phyloP scores from a whole-genome alignment of 768 basidiomycete species.

The Chalciporus pseudorubinellus region DNA sequence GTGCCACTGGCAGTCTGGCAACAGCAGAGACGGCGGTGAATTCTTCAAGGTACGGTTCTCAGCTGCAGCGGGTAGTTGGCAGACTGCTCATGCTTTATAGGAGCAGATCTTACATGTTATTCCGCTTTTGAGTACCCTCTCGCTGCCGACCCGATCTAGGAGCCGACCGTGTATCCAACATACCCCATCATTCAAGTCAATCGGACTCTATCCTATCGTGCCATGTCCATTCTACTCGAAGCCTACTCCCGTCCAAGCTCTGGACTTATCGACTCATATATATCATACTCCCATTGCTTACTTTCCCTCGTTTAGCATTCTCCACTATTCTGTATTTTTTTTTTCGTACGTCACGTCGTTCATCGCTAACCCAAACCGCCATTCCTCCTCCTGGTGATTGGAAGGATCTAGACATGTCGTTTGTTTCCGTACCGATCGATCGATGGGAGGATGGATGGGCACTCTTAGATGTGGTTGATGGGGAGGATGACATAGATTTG shows the following conservation, averaged over 20 bases:
- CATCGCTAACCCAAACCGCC: slow-evolving; percentile 4
- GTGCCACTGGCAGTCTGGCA: slow-evolving; percentile 78
- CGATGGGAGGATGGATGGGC: neutral
- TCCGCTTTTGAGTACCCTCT: slow-evolving; percentile 1
- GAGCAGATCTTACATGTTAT: slow-evolving; percentile 3
- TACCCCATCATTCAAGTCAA: slow-evolving; percentile 22
- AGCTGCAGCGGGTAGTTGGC: neutral
- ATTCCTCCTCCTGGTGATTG: slow-evolving; percentile 1
- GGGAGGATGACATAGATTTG: neutral
- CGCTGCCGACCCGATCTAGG: slow-evolving; percentile 23
- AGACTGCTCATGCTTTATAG: slow-evolving; percentile 5
- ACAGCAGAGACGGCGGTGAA: slow-evolving; percentile 60
- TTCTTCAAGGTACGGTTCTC: slow-evolving; percentile 12
- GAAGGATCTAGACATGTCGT: slow-evolving; percentile 2
- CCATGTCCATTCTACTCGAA: slow-evolving; percentile 23
- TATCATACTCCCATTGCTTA: slow-evolving; percentile 35
- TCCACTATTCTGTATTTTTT: slow-evolving; percentile 10
- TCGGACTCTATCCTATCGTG: slow-evolving; percentile 24
- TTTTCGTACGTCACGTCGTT: slow-evolving; percentile 5
- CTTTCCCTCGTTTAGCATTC: slow-evolving; percentile 18
- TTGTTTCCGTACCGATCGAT: neutral
- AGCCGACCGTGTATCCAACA: slow-evolving; percentile 22
- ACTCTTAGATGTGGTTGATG: neutral
- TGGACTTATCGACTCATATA: slow-evolving; percentile 28
- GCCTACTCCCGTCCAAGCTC: slow-evolving; percentile 16